Percentiles rank a stretch among this genome's conserved stretches.
phyloP scores from a whole-genome alignment of 2,329 filamentous ascomycete genomes.

The Metarhizium guizhouense region DNA sequence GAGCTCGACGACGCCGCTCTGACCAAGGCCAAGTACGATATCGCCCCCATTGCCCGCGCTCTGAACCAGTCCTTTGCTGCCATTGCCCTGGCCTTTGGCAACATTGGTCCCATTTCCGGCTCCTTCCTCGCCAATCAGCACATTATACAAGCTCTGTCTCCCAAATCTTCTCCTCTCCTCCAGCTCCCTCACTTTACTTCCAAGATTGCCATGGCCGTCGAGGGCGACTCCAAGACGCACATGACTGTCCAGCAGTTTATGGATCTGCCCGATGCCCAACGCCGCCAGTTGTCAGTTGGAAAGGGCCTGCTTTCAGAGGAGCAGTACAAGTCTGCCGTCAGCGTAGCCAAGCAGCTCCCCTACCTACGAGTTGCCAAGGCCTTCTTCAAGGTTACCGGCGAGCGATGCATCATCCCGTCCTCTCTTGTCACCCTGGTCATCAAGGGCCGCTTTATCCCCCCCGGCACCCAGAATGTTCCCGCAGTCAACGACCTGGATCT shows the following conservation, averaged over 20 bases:
- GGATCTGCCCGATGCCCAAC: conserved; percentile 66
- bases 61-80: conserved; percentile 81
- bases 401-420: conserved; percentile 83
- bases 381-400: conserved; percentile 97
- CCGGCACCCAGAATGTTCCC: conserved; percentile 68
- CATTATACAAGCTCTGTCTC: conserved; percentile 81
- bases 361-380: conserved; percentile 78
- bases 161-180: conserved; percentile 75
- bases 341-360: conserved; percentile 76
- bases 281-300: conserved; percentile 63
- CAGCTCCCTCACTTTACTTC: conserved; percentile 84
- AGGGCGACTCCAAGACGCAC: conserved; percentile 68
- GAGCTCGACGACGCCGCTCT: conserved; percentile 72
- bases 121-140: conserved; percentile 78
- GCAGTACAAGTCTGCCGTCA: conserved; percentile 68
- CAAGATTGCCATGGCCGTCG: conserved; percentile 54
- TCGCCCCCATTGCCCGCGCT: conserved; percentile 76
- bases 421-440: conserved; percentile 91
- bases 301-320: conserved; percentile 61
- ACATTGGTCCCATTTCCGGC: conserved; percentile 70
- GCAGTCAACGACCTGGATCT: conserved; percentile 69
- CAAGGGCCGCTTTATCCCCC: conserved; percentile 89
- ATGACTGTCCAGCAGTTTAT: conserved; percentile 82
- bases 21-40: conserved; percentile 79
- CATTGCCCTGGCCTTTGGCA: conserved; percentile 81